A percentile compares a stretch with the other conserved stretches of the same genome.
phyloP scores from a whole-genome alignment of 2,329 filamentous ascomycete species.

The Neocucurbitaria cava region DNA sequence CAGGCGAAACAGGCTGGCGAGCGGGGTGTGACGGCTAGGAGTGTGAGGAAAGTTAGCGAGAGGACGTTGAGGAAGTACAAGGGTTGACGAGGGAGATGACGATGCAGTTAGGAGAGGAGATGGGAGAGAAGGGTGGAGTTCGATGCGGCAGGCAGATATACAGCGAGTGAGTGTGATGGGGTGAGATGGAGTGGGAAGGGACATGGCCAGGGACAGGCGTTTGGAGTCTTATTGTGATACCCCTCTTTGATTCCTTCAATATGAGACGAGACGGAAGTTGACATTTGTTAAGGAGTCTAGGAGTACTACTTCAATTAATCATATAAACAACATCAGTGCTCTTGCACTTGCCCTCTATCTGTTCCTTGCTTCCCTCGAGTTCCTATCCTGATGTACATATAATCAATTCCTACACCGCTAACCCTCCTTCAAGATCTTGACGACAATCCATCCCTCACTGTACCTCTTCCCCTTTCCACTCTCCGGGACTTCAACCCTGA shows the following conservation, averaged over 20 bases:
- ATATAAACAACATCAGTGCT: too few relatives aligned
- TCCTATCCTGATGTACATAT: not conserved
- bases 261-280: too few relatives aligned
- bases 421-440: constrained; percentile 42
- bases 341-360: too few relatives aligned
- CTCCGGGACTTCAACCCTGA: constrained; percentile 48
- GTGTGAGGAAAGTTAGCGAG: constrained; percentile 78
- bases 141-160: too few relatives aligned
- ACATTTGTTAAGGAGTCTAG: too few relatives aligned
- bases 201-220: too few relatives aligned
- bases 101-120: not conserved
- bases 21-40: constrained; percentile 74
- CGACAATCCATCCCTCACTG: constrained; percentile 57
- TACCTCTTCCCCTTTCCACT: constrained; percentile 50
- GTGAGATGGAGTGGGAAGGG: too few relatives aligned
- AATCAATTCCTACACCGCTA: not conserved
- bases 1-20: constrained; percentile 77
- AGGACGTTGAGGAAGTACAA: constrained; percentile 52
- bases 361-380: too few relatives aligned
- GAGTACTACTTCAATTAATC: too few relatives aligned
- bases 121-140: not conserved
- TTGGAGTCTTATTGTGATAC: too few relatives aligned
- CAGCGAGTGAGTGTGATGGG: too few relatives aligned
- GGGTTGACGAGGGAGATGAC: constrained; percentile 24
- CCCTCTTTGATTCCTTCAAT: too few relatives aligned